These are phyloP conservation scores for Naegleria gruberi DNA, from an alignment of 208 protist species.

Conservation along the genomic window DNA sequence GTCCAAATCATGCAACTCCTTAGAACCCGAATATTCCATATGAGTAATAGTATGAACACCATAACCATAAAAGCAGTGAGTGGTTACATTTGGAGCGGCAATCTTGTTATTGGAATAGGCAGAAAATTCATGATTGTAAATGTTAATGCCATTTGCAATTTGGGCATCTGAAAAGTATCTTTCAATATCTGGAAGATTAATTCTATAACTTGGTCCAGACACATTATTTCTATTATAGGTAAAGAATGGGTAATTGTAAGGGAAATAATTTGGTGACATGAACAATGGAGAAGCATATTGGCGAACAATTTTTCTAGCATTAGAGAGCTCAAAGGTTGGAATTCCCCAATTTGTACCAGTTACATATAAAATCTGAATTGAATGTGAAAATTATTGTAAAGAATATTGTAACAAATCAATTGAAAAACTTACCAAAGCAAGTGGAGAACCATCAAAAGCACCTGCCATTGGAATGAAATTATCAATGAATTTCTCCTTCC, in stretches of 20 bases:
- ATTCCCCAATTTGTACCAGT: background rate
- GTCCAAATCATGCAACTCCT: background rate
- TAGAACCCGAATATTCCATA: background rate
- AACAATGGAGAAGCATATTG: background rate
- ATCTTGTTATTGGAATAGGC: background rate
- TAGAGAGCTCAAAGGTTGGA: background rate
- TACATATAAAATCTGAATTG: no score
- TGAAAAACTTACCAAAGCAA: background rate
- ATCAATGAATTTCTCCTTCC: slow-evolving; percentile 22
- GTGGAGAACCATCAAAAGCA: slow-evolving; percentile 5
- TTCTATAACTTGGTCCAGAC: background rate
- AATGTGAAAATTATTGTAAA: no score
- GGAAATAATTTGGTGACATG: background rate
- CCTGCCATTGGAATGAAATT: background rate
- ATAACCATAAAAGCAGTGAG: background rate
- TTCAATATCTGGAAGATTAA: background rate
- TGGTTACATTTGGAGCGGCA: background rate
- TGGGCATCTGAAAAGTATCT: background rate
- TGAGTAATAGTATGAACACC: background rate
- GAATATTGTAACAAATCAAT: no score
- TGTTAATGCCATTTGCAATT: background rate
- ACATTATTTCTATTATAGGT: background rate
- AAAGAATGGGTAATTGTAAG: background rate
- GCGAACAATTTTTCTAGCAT: background rate
- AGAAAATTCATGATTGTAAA: background rate